These are phyloP conservation scores for Sabuloglossum arenarium DNA, from an alignment of 495 filamentous ascomycete species.

Conservation along the genomic window DNA sequence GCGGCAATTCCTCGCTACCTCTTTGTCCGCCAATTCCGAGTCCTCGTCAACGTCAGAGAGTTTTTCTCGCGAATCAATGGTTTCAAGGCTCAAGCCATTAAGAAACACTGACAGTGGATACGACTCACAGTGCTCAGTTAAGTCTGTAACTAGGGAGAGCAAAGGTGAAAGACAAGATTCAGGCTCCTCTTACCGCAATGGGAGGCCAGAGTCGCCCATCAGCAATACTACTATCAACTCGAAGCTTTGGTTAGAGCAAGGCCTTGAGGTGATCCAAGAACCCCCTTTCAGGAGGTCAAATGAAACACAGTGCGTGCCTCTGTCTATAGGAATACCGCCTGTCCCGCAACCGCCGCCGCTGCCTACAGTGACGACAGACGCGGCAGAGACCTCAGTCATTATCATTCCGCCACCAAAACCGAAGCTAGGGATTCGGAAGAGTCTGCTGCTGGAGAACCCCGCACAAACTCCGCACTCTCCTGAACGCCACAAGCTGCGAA, in stretches of 20 bases:
- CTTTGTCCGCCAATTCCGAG: neutral
- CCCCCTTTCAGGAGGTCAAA: neutral
- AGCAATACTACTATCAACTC: neutral
- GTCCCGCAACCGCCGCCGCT: neutral
- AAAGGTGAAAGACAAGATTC: neutral
- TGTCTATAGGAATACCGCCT: neutral
- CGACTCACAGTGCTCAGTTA: constrained; percentile 2
- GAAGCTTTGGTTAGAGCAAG: neutral
- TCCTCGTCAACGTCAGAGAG: neutral
- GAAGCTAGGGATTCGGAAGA: neutral
- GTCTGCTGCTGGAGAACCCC: neutral
- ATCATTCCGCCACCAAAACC: neutral
- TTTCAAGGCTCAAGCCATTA: neutral
- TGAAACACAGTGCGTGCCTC: neutral
- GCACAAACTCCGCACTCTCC: neutral
- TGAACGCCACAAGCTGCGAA: neutral
- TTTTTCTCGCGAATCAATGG: neutral
- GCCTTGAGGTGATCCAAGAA: neutral
- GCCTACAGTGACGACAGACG: neutral
- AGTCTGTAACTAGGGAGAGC: neutral
- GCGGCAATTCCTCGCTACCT: neutral
- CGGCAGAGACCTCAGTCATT: neutral
- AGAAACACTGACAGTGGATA: constrained; percentile 6
- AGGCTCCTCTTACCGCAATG: neutral
- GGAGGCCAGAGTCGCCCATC: neutral